phyloP scores from a whole-genome alignment of 371 early-diverging fungal genomes.

The Rhizomucor miehei region DNA sequence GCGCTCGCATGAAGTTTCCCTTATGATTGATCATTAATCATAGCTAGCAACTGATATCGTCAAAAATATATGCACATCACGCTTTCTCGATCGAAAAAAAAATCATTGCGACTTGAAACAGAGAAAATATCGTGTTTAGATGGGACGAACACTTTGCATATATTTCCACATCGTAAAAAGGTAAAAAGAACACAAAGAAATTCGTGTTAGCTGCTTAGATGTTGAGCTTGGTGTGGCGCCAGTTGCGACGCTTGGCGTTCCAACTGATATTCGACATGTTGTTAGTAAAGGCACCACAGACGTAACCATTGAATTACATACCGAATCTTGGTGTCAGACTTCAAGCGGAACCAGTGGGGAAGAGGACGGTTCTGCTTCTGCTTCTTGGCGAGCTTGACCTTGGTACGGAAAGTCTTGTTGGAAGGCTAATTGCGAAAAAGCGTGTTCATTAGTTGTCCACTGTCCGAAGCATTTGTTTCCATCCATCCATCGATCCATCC shows the following conservation, averaged over 20 bases:
- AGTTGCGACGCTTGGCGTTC: conserved; percentile 99
- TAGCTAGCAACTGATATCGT: no score
- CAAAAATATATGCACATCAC: no score
- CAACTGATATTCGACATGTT: conserved; percentile 54
- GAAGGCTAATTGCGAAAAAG: conserved; percentile 62
- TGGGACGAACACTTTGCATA: no score
- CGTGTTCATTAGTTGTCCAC: conserved; percentile 18
- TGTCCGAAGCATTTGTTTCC: conserved; percentile 17
- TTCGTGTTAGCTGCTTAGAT: conserved; percentile 54
- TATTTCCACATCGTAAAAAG: no score
- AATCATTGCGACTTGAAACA: no score
- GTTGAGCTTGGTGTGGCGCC: conserved; percentile 98
- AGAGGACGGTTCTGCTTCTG: conserved; percentile 98
- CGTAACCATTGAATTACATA: conserved; percentile 18
- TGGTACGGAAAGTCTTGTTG: conserved; percentile 94
- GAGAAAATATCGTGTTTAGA: no score
- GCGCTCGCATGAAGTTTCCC: no score
- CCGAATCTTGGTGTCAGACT: conserved; percentile 94
- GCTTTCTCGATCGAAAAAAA: no score
- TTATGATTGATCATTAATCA: no score
- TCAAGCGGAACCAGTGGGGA: conserved; percentile 97
- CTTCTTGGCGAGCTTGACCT: conserved; percentile 98
- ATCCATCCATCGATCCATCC: no score
- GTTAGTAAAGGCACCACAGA: background rate
- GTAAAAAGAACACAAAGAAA: no score